Conservation (phyloP, 441 rosid species). For the Adansonia madagascariensis region DNA sequence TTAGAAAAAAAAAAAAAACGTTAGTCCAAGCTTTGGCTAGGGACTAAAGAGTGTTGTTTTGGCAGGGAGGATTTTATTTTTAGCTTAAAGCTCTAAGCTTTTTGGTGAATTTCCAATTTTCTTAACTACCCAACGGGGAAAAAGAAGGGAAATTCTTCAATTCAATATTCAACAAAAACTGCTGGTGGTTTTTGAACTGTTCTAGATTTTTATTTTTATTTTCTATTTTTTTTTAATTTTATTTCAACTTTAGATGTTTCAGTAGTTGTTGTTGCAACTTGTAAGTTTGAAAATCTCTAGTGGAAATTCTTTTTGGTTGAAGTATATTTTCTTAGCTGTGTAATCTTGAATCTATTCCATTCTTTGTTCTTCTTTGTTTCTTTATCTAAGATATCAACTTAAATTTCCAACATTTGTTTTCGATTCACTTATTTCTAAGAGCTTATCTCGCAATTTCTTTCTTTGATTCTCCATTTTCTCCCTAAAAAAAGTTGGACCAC, state of each 20-base stretch:
- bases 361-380: constrained; percentile 26
- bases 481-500: background rate
- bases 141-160: constrained; percentile 18
- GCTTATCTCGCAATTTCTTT: constrained; percentile 21
- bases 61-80: background rate
- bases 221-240: background rate
- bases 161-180: constrained; percentile 20
- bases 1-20: background rate
- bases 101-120: constrained; percentile 11
- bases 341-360: constrained; percentile 56
- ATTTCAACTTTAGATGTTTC: constrained; percentile 1
- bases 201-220: constrained; percentile 16
- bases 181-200: constrained; percentile 36
- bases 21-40: background rate
- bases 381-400: constrained; percentile 29
- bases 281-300: constrained; percentile 31
- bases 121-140: constrained; percentile 20
- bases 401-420: constrained; percentile 19
- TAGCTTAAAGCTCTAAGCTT: background rate
- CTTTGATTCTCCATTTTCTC: background rate
- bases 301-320: constrained; percentile 39
- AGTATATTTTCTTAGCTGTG: constrained; percentile 30
- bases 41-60: background rate
- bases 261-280: constrained; percentile 19
- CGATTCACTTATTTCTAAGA: constrained; percentile 13